These are phyloP conservation scores for Vanilla planifolia DNA, from an alignment of 106 monocot species.

Conservation along the genomic window DNA sequence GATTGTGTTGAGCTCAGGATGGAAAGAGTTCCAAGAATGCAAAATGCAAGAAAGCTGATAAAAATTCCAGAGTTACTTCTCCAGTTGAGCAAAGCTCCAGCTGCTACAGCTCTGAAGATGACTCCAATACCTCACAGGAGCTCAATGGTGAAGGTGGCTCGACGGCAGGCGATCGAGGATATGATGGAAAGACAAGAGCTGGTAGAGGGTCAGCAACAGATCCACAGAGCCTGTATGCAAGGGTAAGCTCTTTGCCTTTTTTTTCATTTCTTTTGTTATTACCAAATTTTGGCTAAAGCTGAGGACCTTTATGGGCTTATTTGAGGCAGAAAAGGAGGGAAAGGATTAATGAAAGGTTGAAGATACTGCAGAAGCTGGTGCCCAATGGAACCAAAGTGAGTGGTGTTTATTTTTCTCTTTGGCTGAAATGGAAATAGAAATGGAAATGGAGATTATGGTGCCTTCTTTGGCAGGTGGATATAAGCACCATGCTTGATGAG, in stretches of 20 bases:
- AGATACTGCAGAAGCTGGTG: conserved; percentile 59
- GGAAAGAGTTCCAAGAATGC: conserved; percentile 20
- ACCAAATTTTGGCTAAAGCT: background rate
- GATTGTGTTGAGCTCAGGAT: conserved; percentile 5
- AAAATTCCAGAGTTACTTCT: conserved; percentile 7
- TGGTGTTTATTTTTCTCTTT: background rate
- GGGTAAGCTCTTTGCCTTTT: conserved; percentile 21
- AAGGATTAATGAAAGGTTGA: conserved; percentile 79
- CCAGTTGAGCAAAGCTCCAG: conserved; percentile 21
- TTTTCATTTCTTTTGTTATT: conserved; percentile 1
- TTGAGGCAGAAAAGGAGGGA: conserved; percentile 78
- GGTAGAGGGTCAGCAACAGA: conserved; percentile 47
- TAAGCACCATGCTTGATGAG: conserved; percentile 95
- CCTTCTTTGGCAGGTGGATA: conserved; percentile 47
- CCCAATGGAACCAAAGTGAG: conserved; percentile 87
- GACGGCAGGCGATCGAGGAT: background rate
- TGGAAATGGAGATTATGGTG: background rate
- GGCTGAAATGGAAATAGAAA: background rate
- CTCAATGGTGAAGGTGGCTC: conserved; percentile 3
- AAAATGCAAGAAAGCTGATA: conserved; percentile 28
- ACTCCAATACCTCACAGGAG: conserved; percentile 31
- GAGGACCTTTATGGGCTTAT: background rate
- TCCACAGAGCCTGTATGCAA: conserved; percentile 67
- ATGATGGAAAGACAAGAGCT: conserved; percentile 37
- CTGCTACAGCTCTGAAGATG: conserved; percentile 42